Evolutionary conservation across 768 basidiomycete species (phyloP), one percentile per base, ranked within the genome.

Genomic region (Hypholoma sublateritium): DNA sequence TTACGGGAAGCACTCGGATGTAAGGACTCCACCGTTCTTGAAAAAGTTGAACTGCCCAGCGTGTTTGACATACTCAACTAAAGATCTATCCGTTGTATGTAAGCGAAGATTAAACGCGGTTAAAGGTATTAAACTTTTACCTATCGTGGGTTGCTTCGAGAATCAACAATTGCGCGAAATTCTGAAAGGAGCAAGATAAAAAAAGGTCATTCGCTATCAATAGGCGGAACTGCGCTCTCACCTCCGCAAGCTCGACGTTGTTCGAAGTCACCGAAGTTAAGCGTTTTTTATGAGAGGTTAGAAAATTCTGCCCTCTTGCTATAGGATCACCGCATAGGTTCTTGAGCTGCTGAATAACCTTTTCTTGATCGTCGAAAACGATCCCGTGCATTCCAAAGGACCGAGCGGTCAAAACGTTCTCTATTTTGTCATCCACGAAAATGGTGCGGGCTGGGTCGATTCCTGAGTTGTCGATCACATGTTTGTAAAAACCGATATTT

Each of bases 401-500:
- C 3, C 80, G 78, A 8, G 84, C 84, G 2, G 81, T 75, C 7
- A 84, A 62, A 3, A 87, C 80, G 56, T 86, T 85, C 61, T 85
- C 85, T 11, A 74, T 70, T 56, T 82, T 81, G 70, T 85, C 84
- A 50, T 86, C 85, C 8, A 86, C 77, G 61, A 85, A 85, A 32
- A 84, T 79, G 0, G 78, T 76, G 1, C 67, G 70, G 2, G 61
- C 62, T 2, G 84, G 82, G 47, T 84, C 79, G 5, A 76, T 63
- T 14, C 74, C 73, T 12, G 77, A 76, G 16, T 74, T 65, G 17
- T 68, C 65, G 25, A 86, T 63, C 16, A 85, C 82, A 50, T 78
- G 74, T 47, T 70, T 71, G 68, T 79, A 85, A 56, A 83, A 82
- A 0, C 79, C 77, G 32, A 83, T 75, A 57, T 81, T 77, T 12